Evolutionary conservation across 2,329 filamentous ascomycete genomes (phyloP).

Genomic region (Chaetomiaceae sp.): DNA sequence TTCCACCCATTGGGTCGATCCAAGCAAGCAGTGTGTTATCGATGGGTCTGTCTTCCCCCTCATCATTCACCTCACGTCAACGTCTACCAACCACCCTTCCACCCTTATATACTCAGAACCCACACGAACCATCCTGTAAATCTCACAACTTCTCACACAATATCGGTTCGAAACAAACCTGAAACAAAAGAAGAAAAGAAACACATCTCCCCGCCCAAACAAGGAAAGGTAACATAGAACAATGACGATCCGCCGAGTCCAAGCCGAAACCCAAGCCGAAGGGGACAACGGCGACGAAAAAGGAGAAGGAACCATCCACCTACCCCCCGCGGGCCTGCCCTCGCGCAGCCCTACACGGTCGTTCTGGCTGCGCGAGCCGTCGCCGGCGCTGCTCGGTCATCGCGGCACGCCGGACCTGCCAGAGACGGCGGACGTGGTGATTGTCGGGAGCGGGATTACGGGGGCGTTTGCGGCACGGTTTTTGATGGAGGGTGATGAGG

Average conservation of each 20-base stretch:
- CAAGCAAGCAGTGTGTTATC: too few relatives aligned
- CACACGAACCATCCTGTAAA: too few relatives aligned
- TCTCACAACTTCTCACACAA: too few relatives aligned
- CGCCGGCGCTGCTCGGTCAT: constrained; percentile 59
- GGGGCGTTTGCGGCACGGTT: constrained; percentile 66
- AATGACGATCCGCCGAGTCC: too few relatives aligned
- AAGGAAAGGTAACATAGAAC: too few relatives aligned
- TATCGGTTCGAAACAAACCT: too few relatives aligned
- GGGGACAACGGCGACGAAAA: not conserved
- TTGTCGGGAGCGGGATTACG: constrained; percentile 72
- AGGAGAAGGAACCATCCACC: not conserved
- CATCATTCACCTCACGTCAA: not conserved
- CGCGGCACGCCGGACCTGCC: constrained; percentile 62
- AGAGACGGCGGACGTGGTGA: constrained; percentile 58
- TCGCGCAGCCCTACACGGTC: constrained; percentile 56
- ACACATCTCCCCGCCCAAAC: too few relatives aligned
- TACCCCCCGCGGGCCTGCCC: constrained; percentile 47
- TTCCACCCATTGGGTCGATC: not conserved
- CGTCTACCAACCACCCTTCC: not conserved
- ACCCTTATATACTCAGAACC: too few relatives aligned
- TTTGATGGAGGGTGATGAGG: constrained; percentile 39
- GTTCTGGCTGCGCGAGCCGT: constrained; percentile 71
- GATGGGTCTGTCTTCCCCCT: too few relatives aligned
- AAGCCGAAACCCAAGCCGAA: not conserved
- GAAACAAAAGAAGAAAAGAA: too few relatives aligned